Conservation (phyloP, 495 filamentous ascomycete species). For the Talaromyces stipitatus region DNA sequence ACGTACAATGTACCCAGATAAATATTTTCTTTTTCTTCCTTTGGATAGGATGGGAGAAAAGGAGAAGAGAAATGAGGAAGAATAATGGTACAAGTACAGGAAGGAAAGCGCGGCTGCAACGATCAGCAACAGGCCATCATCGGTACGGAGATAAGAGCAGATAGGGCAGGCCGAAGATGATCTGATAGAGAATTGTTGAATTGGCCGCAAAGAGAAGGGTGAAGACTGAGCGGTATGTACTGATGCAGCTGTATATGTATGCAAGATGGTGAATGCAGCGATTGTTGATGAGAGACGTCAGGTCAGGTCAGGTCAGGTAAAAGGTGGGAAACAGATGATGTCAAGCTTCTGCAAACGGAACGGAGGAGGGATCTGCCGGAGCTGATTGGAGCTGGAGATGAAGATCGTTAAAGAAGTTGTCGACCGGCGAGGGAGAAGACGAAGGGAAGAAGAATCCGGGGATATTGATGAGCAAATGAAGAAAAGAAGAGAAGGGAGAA, state of each 20-base stretch:
- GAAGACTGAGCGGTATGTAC: neutral
- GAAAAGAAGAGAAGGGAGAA: neutral
- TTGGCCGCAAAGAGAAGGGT: neutral
- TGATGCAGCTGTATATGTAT: neutral
- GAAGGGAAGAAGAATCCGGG: constrained; percentile 5
- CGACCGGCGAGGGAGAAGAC: constrained; percentile 5
- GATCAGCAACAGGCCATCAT: neutral
- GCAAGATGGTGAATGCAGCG: neutral
- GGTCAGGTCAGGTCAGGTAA: neutral
- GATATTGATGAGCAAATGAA: neutral
- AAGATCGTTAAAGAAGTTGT: constrained; percentile 3
- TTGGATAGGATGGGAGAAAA: neutral
- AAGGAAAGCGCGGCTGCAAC: neutral
- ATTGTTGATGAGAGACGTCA: neutral
- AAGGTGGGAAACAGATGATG: neutral
- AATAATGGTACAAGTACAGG: neutral
- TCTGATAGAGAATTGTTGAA: neutral
- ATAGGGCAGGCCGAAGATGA: neutral
- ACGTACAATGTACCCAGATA: neutral
- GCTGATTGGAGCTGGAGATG: constrained; percentile 2
- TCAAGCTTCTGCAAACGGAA: constrained; percentile 5
- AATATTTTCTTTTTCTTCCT: neutral
- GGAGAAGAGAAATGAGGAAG: neutral
- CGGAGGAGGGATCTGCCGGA: constrained; percentile 5
- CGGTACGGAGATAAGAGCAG: neutral